Percentiles rank a stretch among this genome's conserved stretches.
These are phyloP conservation scores for Paramecium pentaurelia DNA, from an alignment of 73 alveolate genomes.

Conservation along the genomic window DNA sequence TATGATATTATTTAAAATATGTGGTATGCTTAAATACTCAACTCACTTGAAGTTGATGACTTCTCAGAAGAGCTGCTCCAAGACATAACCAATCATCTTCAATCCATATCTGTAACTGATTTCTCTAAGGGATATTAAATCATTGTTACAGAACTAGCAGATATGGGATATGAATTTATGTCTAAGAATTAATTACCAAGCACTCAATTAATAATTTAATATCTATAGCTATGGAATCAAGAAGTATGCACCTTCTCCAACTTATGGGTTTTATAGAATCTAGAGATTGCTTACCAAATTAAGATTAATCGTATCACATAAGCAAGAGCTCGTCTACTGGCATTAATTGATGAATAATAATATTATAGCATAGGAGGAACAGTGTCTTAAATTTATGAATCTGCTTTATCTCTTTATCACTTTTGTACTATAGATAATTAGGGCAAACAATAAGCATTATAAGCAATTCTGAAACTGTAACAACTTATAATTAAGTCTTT, in stretches of 20 bases:
- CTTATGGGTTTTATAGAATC: neutral
- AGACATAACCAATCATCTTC: neutral
- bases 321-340: neutral
- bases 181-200: neutral
- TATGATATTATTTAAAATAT: neutral
- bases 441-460: neutral
- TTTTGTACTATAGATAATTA: neutral
- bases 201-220: neutral
- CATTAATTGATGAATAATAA: conserved; percentile 2
- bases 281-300: neutral
- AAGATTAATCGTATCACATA: neutral
- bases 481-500: neutral
- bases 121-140: neutral
- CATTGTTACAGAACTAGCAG: neutral
- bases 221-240: conserved; percentile 17
- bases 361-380: conserved; percentile 35
- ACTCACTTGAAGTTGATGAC: conserved; percentile 27
- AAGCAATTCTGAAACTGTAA: conserved; percentile 27
- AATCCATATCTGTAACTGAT: neutral
- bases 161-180: conserved; percentile 25
- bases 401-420: neutral
- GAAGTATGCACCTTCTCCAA: neutral
- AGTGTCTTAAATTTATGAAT: neutral
- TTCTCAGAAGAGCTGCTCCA: neutral
- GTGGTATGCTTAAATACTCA: conserved; percentile 32